Evolutionary conservation across 257 asterid genomes (phyloP).

Genomic region (Thymus mandschuricus): DNA sequence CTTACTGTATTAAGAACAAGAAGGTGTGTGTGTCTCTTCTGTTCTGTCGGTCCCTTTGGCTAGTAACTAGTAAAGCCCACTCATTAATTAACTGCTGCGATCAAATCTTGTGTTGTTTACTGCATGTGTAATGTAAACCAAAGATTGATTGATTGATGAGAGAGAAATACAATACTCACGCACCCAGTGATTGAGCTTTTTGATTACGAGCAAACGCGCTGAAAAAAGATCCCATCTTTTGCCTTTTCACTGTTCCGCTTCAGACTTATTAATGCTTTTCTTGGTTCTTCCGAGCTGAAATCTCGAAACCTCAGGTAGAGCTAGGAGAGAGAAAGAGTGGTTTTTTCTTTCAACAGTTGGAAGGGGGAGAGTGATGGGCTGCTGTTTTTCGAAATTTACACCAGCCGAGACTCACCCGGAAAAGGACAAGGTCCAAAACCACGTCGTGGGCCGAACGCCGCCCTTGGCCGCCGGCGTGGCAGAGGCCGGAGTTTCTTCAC

Average conservation of each 20-base stretch:
- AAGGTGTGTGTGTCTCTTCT: background rate
- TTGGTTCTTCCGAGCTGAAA: constrained; percentile 8
- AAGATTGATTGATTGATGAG: constrained; percentile 31
- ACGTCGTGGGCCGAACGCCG: constrained; percentile 33
- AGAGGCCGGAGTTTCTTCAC: constrained; percentile 26
- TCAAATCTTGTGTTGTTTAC: constrained; percentile 24
- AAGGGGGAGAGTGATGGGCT: constrained; percentile 48
- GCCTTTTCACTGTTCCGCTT: constrained; percentile 17
- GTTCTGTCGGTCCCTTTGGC: constrained; percentile 31
- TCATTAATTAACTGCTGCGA: constrained; percentile 7
- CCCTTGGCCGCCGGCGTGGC: constrained; percentile 25
- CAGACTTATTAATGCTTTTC: constrained; percentile 22
- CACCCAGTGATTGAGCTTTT: constrained; percentile 21
- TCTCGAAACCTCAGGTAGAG: constrained; percentile 18
- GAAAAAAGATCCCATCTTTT: constrained; percentile 30
- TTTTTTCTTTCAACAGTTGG: constrained; percentile 7
- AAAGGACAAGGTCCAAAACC: constrained; percentile 41
- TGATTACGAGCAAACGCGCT: constrained; percentile 26
- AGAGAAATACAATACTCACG: constrained; percentile 4
- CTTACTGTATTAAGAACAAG: no score
- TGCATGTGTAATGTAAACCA: constrained; percentile 28
- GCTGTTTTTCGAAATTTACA: constrained; percentile 48
- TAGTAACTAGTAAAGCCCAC: constrained; percentile 1
- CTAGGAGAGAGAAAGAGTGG: constrained; percentile 12
- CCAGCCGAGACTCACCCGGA: constrained; percentile 49